Base-by-base conservation (phyloP, 306 rosid species). In the Benincasa hispida region DNA sequence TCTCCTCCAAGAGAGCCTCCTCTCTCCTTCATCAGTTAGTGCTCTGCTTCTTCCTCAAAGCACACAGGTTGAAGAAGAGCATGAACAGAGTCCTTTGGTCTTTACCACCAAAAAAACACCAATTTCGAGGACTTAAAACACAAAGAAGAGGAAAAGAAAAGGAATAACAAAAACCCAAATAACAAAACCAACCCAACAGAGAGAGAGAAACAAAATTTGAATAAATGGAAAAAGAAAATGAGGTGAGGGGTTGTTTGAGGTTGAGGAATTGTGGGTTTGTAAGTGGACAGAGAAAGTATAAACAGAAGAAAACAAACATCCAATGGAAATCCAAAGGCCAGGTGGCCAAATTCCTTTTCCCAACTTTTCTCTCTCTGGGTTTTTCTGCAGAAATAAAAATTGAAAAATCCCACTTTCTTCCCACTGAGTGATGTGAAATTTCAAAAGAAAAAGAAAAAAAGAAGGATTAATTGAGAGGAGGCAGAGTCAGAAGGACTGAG, bases 1-100 rank as follows among this genome's bases (percentile, higher is more conserved):
- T 90, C 98, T 91, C 82, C 83, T 79, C 86, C 87, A 87, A 91
- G 94, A 89, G 98, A 93, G 98, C 98, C 96, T 86, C 91, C 96
- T 80, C 91, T 87, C 82, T 86, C 93, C 85, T 90, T 92, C 98
- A 92, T 92, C 82, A 83, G 91, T 82, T 73, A 75, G 22, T 76
- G 30, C 17, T 63, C 74, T 19, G 19, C 76, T 54, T 73, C 62
- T 54, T 37, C 65, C 80, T 78, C 65, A 63, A 77, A 66, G 56
- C 42, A 34, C 55, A 82, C 50, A 61, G 76, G 59, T 51, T 42
- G 66, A 72, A 55, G 58, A 76, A 66, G 53, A 72, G 60, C 55
- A 45, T 15, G 66, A 50, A 70, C 62, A 73, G 56, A 48, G 76
- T 28, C 65, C 74, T 77, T 78, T 68, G 83, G 83, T 68, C 79